These are phyloP conservation scores for Cytospora leucostoma DNA, from an alignment of 2,329 filamentous ascomycete species.

Conservation along the genomic window DNA sequence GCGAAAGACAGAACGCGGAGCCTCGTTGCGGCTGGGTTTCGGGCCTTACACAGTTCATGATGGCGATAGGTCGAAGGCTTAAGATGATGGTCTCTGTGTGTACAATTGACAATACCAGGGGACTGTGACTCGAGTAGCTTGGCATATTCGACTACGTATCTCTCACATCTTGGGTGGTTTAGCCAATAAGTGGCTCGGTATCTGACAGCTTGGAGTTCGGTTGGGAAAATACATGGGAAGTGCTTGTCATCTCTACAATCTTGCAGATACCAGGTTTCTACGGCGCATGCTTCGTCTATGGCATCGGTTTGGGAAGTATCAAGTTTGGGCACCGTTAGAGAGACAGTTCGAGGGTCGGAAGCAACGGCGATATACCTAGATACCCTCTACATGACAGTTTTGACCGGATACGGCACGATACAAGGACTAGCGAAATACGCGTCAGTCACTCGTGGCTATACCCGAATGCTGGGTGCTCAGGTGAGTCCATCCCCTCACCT, in stretches of 20 bases:
- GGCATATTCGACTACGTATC: neutral
- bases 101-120: neutral
- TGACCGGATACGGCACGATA: neutral
- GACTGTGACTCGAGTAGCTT: neutral
- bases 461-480: too few species aligned
- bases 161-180: neutral
- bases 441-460: neutral
- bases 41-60: conserved; percentile 54
- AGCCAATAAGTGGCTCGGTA: neutral
- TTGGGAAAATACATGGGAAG: neutral
- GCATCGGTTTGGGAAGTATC: neutral
- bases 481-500: neutral
- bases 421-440: neutral
- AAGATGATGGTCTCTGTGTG: neutral
- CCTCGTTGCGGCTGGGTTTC: conserved; percentile 60
- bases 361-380: neutral
- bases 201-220: neutral
- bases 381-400: conserved; percentile 2
- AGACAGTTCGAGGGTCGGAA: neutral
- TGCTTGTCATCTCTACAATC: neutral
- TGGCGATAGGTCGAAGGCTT: neutral
- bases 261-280: neutral
- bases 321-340: neutral
- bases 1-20: conserved; percentile 58
- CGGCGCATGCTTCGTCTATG: neutral